Conservation (phyloP, 139 green algal species). For the Spirogloea muscicola region DNA sequence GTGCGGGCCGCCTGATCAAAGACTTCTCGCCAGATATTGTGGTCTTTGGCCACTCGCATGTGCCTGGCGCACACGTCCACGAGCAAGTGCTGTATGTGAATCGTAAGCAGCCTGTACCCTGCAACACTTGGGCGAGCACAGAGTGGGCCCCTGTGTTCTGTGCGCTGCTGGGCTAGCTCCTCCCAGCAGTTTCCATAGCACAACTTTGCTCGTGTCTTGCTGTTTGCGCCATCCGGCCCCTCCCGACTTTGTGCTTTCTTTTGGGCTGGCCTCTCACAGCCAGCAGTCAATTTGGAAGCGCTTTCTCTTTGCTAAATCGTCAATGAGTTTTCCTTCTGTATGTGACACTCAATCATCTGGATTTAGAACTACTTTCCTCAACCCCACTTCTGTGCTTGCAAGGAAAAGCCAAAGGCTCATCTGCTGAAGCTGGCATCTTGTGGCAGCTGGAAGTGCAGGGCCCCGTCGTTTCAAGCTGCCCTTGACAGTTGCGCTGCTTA, state of each 20-base stretch:
- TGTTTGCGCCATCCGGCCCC: no score
- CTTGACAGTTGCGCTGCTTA: background rate
- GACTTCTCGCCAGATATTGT: constrained; percentile 1
- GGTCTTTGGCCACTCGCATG: constrained; percentile 31
- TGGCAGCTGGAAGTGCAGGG: constrained; percentile 16
- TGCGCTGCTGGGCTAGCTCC: no score
- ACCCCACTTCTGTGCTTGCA: background rate
- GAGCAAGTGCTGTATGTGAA: constrained; percentile 14
- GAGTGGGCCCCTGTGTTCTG: no score
- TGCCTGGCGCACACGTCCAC: background rate
- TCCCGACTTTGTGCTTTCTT: no score
- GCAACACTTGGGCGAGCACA: no score
- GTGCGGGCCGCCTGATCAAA: background rate
- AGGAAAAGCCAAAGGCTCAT: no score
- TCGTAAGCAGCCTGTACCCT: constrained; percentile 6
- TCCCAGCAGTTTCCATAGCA: background rate
- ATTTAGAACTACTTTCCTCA: background rate
- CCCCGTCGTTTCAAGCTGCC: constrained; percentile 18
- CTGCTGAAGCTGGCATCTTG: background rate
- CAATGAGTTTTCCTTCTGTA: background rate
- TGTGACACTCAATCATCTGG: background rate
- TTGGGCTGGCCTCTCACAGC: no score
- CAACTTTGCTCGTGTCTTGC: background rate
- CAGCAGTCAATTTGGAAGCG: no score
- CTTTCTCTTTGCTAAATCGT: no score